Evolutionary conservation across 2,329 filamentous ascomycete species (phyloP), one percentile per base, ranked within the genome.

Genomic region (Diplodia sapinea): DNA sequence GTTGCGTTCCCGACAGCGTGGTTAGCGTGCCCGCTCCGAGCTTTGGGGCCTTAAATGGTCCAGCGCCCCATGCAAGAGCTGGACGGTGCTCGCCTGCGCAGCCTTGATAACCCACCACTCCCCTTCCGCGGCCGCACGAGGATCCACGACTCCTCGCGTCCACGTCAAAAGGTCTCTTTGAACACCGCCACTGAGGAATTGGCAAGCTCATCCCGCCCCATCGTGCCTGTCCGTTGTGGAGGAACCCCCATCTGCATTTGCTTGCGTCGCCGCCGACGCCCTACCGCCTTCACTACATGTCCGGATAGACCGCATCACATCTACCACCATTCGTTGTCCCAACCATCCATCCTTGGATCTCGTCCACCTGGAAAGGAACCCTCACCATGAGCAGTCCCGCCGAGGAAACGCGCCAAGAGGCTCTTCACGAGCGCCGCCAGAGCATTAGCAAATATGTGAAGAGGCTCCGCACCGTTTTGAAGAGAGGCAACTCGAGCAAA

Each of bases 401-500:
- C 33, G 50, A 62, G 66, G 66, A 67, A 38, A 31, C 13, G 2
- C 54, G 55, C 36, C 55, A 55, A n/a, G 56, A 61, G 50, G 56
- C 57, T 26, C 49, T 63, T 38, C 52, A 68, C 17, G 73, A 77
- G 50, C 74, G 75, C 40, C 72, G 76, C 57, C 75, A 74, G 70
- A 76, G 74, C 67, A 65, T 79, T 72, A 76, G 76, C 11, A 79
- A 77, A 69, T 79, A 79, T 63, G 75, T 79, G 54, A 79, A 79
- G 76, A 72, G 77, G 63, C 78, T 79, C 74, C 76, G 76, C 71
- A 78, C 74, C 55, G 77, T 79, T 12, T 78, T 79, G 72, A 76
- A 74, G 74, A 72, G 74, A 63, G 75, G 76, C 20, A 75, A 73
- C 65, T 70, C 76, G 43, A 55, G 40, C 62, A 68, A 66, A 36